A percentile compares a stretch with the other conserved stretches of the same genome.
These are phyloP conservation scores for Persicaria tinctoria DNA, from an alignment of 148 eudicot genomes.

Conservation along the genomic window DNA sequence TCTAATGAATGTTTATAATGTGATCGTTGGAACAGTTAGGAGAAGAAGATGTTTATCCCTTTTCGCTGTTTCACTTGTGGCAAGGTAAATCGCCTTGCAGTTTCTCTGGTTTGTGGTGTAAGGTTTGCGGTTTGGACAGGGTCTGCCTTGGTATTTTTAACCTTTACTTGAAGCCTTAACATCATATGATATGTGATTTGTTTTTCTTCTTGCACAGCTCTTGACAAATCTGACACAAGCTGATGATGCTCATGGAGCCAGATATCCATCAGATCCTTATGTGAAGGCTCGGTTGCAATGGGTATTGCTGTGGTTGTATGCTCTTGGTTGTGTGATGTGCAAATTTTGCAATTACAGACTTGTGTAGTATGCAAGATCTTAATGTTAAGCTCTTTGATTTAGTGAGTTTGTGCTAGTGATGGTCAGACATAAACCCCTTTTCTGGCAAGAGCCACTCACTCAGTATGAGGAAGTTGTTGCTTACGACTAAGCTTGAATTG, in stretches of 20 bases:
- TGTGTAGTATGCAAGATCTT: too few species aligned
- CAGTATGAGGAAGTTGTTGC: too few species aligned
- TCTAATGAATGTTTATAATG: not conserved
- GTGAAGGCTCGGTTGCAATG: not conserved
- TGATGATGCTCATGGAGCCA: conserved; percentile 21
- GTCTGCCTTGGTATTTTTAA: not conserved
- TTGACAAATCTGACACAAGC: conserved; percentile 53
- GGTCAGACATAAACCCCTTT: too few species aligned
- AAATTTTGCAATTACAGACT: not conserved
- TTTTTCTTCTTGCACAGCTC: conserved; percentile 26
- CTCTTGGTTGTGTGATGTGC: not conserved
- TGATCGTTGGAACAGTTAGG: not conserved
- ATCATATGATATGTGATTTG: not conserved
- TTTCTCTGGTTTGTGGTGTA: not conserved
- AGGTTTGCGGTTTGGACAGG: not conserved
- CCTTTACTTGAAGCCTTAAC: too few species aligned
- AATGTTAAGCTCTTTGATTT: too few species aligned
- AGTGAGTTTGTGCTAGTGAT: too few species aligned
- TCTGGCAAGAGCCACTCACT: too few species aligned
- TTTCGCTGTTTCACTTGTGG: conserved; percentile 67
- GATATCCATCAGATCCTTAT: not conserved
- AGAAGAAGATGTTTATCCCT: conserved; percentile 42
- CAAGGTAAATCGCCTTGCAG: conserved; percentile 23
- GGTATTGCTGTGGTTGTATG: not conserved
- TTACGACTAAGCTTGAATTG: too few species aligned